phyloP scores from a whole-genome alignment of 306 rosid species.

The Herpetospermum pedunculosum region DNA sequence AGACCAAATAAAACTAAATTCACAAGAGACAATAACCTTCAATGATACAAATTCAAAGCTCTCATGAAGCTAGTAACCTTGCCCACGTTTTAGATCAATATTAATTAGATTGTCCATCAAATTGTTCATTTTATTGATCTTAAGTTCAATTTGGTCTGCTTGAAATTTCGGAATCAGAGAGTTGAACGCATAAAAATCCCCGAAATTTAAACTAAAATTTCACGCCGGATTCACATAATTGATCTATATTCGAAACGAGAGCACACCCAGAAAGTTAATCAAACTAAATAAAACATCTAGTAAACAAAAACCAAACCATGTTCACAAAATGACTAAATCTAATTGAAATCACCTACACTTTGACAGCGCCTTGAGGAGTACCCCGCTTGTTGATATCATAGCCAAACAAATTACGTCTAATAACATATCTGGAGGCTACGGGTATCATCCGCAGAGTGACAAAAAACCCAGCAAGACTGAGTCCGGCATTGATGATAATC shows the following conservation, averaged over 20 bases:
- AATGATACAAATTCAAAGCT: background rate
- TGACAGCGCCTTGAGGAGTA: conserved; percentile 55
- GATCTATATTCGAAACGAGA: background rate
- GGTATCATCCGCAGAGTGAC: conserved; percentile 65
- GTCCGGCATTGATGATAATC: conserved; percentile 59
- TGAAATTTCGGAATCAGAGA: background rate
- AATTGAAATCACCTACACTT: conserved; percentile 39
- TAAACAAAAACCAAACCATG: background rate
- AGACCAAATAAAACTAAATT: background rate
- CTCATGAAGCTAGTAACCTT: background rate
- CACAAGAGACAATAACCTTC: background rate
- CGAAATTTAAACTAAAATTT: background rate
- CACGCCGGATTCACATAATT: background rate
- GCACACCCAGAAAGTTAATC: background rate
- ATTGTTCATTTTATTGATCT: background rate
- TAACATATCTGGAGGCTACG: conserved; percentile 68
- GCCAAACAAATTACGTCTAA: conserved; percentile 66
- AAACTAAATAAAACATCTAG: background rate
- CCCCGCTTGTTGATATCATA: conserved; percentile 90
- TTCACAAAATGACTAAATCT: background rate
- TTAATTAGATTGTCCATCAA: background rate
- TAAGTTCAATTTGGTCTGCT: background rate
- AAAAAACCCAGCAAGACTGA: conserved; percentile 53
- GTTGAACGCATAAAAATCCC: background rate
- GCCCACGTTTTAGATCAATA: background rate